A percentile compares a stretch with the other conserved stretches of the same genome.
These are phyloP conservation scores for Teunomyces lycoperdinae DNA, from an alignment of 805 yeast species.

Conservation along the genomic window DNA sequence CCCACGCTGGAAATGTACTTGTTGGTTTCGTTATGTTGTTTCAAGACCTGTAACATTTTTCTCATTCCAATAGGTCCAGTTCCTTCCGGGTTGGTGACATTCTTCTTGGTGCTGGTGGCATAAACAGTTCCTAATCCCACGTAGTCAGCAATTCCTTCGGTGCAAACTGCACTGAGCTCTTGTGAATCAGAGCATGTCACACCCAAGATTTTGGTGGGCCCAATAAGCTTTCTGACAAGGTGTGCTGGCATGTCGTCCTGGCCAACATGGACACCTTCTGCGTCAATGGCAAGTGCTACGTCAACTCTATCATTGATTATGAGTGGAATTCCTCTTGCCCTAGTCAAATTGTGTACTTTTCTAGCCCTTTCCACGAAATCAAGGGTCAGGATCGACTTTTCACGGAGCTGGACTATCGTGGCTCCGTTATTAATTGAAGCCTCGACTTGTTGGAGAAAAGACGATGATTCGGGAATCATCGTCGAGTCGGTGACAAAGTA, in stretches of 20 bases:
- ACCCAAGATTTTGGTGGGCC: conserved; percentile 75
- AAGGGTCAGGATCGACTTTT: conserved; percentile 66
- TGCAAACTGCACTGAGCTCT: conserved; percentile 53
- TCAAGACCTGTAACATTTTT: conserved; percentile 47
- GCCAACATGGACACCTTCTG: conserved; percentile 92
- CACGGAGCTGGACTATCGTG: conserved; percentile 80
- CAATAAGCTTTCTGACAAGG: conserved; percentile 60
- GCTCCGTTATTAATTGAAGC: conserved; percentile 68
- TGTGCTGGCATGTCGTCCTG: conserved; percentile 78
- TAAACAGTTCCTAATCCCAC: conserved; percentile 83
- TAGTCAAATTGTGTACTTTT: conserved; percentile 60
- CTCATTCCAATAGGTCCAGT: conserved; percentile 67
- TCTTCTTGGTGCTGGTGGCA: conserved; percentile 68
- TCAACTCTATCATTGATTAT: conserved; percentile 86
- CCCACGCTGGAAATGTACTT: conserved; percentile 59
- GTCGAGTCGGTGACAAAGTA: conserved; percentile 81
- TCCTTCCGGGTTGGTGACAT: conserved; percentile 46
- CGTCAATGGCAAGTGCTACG: conserved; percentile 84
- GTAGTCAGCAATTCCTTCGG: conserved; percentile 61
- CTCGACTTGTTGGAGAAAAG: conserved; percentile 59
- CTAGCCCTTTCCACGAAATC: conserved; percentile 63
- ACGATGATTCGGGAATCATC: conserved; percentile 56
- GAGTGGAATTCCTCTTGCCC: conserved; percentile 61
- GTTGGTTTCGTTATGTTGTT: conserved; percentile 19
- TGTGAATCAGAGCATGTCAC: conserved; percentile 62